phyloP scores from a whole-genome alignment of 2,329 filamentous ascomycete genomes.

The Verticillium albo-atrum region DNA sequence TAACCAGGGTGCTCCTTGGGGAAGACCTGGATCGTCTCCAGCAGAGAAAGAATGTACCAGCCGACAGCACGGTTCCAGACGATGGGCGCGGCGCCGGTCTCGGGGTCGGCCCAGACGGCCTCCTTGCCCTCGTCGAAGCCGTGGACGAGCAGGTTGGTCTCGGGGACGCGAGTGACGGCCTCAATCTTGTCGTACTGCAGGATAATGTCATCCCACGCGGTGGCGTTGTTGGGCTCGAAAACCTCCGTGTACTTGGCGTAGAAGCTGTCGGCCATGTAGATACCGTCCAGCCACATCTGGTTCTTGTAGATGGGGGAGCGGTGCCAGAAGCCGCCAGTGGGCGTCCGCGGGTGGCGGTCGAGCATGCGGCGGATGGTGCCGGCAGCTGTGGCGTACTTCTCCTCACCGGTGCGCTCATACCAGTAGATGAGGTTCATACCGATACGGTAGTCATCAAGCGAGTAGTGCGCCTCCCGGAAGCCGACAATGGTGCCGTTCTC shows the following conservation, averaged over 20 bases:
- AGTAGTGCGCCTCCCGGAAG: slow-evolving; percentile 43
- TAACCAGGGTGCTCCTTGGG: slow-evolving; percentile 30
- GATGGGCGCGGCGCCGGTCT: slow-evolving; percentile 44
- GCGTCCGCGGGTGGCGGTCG: slow-evolving; percentile 43
- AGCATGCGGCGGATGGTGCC: slow-evolving; percentile 40
- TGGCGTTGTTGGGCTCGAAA: slow-evolving; percentile 30
- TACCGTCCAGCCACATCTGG: slow-evolving; percentile 56
- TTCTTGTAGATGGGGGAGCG: slow-evolving; percentile 36
- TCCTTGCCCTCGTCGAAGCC: slow-evolving; percentile 47
- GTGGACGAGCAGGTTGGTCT: slow-evolving; percentile 42
- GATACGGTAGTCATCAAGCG: slow-evolving; percentile 48
- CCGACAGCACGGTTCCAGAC: slow-evolving; percentile 50
- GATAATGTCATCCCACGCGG: slow-evolving; percentile 39
- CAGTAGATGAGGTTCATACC: slow-evolving; percentile 47
- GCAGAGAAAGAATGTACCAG: slow-evolving; percentile 49
- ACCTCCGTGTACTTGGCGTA: slow-evolving; percentile 34
- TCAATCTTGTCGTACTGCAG: slow-evolving; percentile 41
- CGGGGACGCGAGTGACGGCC: slow-evolving; percentile 30
- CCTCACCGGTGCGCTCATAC: slow-evolving; percentile 38
- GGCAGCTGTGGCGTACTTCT: slow-evolving; percentile 46
- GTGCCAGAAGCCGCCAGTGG: slow-evolving; percentile 52
- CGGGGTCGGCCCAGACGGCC: slow-evolving; percentile 45
- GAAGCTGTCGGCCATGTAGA: slow-evolving; percentile 44
- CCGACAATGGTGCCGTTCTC: slow-evolving; percentile 40
- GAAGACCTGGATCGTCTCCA: slow-evolving; percentile 44